Evolutionary conservation across 768 basidiomycete species (phyloP), one percentile per base, ranked within the genome.

Genomic region (Dioszegia crocea): DNA sequence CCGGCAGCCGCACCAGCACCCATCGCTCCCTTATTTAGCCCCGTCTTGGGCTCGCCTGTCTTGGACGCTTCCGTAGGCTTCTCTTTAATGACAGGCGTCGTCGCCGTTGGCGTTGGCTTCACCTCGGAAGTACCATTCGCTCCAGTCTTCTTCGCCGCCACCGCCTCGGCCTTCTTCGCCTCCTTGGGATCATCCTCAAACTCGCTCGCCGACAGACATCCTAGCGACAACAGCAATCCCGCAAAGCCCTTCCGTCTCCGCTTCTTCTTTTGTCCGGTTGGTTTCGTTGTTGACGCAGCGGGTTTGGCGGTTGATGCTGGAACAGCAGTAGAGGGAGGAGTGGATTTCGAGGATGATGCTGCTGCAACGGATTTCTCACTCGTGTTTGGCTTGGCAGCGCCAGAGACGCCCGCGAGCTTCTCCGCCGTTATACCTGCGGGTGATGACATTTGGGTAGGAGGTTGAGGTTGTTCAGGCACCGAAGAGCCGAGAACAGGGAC

Each of bases 121-220:
- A 53, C 31, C 14, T 51, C 49, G 2, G 51, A 4, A 12, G 62
- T 39, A 49, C 36, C 23, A 41, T 11, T 47, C 45, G 49, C 30
- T 17, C 31, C 47, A 23, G 38, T 41, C 11, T 19, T 46, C 46
- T 65, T 59, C 3, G 26, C 43, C 24, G 31, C 51, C 11, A 38
- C 51, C 23, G 51, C 51, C 16, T 53, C 51, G 4, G 38, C 4
- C 51, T 41, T 44, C 50, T 24, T 41, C 0, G 19, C 48, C 36
- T 49, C 45, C 24, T 40, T 38, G 11, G 52, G 39, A 45, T 70
- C 65, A 48, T 74, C 73, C 46, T 74, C 73, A 52, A 70, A 70
- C 29, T 70, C 70, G 46, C 53, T 57, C n/a, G 70, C 70, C 5
- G 66, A 67, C 12, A 72, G 45, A 57, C 73, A 71, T 56, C 70